Percentiles rank a stretch among this genome's conserved stretches.
Conservation (phyloP, 2,329 filamentous ascomycete genomes). For the Aspergillus hiratsukae region DNA sequence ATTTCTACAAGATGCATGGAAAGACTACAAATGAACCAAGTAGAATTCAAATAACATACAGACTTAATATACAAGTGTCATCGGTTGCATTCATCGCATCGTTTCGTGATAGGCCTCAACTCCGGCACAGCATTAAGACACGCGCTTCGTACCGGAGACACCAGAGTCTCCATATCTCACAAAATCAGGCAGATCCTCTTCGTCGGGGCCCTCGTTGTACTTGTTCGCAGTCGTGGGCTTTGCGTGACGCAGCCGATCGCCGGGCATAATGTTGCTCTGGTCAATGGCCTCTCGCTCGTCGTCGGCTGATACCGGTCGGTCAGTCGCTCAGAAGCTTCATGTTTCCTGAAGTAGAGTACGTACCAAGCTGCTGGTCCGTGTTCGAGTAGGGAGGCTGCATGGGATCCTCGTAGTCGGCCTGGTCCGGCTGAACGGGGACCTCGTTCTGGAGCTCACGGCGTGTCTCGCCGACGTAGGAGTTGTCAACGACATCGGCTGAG, state of each 20-base stretch:
- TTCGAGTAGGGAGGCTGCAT: constrained; percentile 27
- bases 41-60: background rate
- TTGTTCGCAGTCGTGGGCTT: constrained; percentile 16
- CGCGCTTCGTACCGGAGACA: background rate
- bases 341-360: background rate
- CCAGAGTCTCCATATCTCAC: constrained; percentile 1
- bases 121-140: background rate
- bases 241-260: constrained; percentile 20
- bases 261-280: constrained; percentile 19
- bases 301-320: constrained; percentile 3
- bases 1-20: constrained; percentile 15
- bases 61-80: background rate
- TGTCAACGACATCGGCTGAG: constrained; percentile 14
- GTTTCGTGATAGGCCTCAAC: background rate
- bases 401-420: constrained; percentile 22
- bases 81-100: background rate
- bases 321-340: background rate
- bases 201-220: constrained; percentile 22
- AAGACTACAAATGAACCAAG: background rate
- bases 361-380: constrained; percentile 27
- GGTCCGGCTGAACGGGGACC: constrained; percentile 22
- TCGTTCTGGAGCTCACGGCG: constrained; percentile 7
- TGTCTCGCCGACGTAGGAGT: constrained; percentile 22
- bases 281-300: constrained; percentile 22
- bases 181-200: constrained; percentile 20